These are phyloP conservation scores for Moniliella sp. DNA, from an alignment of 1,284 basidiomycete species.

Conservation along the genomic window DNA sequence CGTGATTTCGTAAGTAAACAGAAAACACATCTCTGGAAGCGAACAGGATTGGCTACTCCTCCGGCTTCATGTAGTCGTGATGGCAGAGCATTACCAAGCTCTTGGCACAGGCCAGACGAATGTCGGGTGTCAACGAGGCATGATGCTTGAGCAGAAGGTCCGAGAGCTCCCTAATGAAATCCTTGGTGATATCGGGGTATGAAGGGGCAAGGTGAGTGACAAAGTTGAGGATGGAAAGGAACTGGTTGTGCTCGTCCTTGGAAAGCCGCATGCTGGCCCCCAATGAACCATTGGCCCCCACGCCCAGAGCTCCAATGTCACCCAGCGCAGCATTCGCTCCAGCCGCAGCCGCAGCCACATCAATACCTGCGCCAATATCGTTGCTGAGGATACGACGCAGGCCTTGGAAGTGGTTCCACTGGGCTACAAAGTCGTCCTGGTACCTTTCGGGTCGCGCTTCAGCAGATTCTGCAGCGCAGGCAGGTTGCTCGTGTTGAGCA, in stretches of 20 bases:
- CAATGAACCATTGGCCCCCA: background rate
- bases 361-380: slow-evolving; percentile 8
- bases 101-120: slow-evolving; percentile 16
- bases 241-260: slow-evolving; percentile 21
- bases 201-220: slow-evolving; percentile 41
- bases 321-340: no score
- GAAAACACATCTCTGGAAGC: background rate
- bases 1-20: no score
- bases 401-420: slow-evolving; percentile 87
- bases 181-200: slow-evolving; percentile 16
- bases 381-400: slow-evolving; percentile 56
- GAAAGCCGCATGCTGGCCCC: slow-evolving; percentile 1
- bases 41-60: slow-evolving; percentile 43
- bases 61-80: slow-evolving; percentile 71
- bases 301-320: no score
- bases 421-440: slow-evolving; percentile 88
- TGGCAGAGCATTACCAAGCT: slow-evolving; percentile 57
- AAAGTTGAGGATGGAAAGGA: slow-evolving; percentile 20
- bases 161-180: slow-evolving; percentile 15
- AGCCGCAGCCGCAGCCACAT: no score
- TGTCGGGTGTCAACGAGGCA: slow-evolving; percentile 17
- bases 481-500: slow-evolving; percentile 37
- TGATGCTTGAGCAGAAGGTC: slow-evolving; percentile 27
- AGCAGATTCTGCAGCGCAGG: slow-evolving; percentile 75
- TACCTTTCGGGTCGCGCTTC: slow-evolving; percentile 73